Evolutionary conservation across 352 stramenopile species (phyloP), one percentile per base, ranked within the genome.

Genomic region (Phytophthora macrochlamydospora): DNA sequence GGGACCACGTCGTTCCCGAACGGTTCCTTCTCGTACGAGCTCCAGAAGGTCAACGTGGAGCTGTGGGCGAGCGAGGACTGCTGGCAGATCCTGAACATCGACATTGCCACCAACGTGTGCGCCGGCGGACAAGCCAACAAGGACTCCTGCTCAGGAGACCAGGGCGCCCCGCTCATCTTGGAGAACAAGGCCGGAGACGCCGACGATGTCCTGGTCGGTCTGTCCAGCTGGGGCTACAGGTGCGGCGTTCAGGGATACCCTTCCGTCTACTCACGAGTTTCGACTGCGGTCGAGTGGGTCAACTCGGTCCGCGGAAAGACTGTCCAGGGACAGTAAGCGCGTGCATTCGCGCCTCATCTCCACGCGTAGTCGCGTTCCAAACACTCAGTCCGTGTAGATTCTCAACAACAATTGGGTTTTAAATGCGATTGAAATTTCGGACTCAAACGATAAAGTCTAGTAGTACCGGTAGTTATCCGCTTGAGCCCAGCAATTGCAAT

Each of bases 261-360:
- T n/a, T 46, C 53, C 2, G 42, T 70, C 33, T 70, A 70, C 56
- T 48, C 65, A 1, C 64, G 75, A n/a, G 59, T 83, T 6, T 58
- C 56, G 42, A 24, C 42, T 33, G 57, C 44, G 8, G 18, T 61
- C 14, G 52, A 61, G 4, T 71, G 56, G 49, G 67, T 72, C 46
- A 62, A 24, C 18, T 24, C 18, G 18, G 18, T 24, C 18, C 18
- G 18, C 18, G 18, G 18, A 24, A 24, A 24, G 0, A 24, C 18
- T 24, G 18, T 24, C 18, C 18, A 24, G 18, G 18, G 18, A 24
- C 18, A 24, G 18, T 24, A 24, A 24, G 18, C 18, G 18, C 18
- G 18, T 24, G 18, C 0, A 24, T 24, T 24, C 18, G 18, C 18
- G 0, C 18, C 18, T 24, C 18, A 24, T 24, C 18, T 24, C 18